Conservation (phyloP, 345 rosid species). For the Turnera subulata region DNA sequence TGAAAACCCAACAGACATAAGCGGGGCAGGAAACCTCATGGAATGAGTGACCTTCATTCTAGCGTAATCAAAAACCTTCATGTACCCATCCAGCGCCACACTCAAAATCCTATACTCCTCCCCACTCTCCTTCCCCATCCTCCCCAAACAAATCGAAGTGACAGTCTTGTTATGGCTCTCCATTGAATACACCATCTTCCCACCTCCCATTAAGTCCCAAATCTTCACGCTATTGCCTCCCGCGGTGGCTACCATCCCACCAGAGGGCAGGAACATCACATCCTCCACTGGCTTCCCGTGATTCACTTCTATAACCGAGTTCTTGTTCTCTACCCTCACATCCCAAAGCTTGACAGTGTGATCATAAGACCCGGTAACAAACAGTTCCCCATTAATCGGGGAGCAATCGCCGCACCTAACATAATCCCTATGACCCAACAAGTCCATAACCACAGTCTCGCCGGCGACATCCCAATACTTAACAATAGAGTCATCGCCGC, state of each 20-base stretch:
- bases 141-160: constrained; percentile 64
- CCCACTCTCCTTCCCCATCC: constrained; percentile 33
- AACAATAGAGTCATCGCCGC: constrained; percentile 86
- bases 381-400: constrained; percentile 57
- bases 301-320: constrained; percentile 59
- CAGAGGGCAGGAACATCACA: constrained; percentile 81
- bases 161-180: constrained; percentile 96
- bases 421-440: constrained; percentile 82
- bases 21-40: constrained; percentile 83
- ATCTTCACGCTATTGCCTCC: constrained; percentile 81
- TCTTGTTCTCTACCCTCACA: constrained; percentile 51
- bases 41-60: constrained; percentile 78
- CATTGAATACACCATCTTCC: constrained; percentile 72
- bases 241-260: constrained; percentile 76
- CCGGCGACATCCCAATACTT: constrained; percentile 95
- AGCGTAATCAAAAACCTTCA: constrained; percentile 86
- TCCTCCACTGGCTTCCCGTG: constrained; percentile 89
- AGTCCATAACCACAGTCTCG: constrained; percentile 48
- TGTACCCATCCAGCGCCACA: constrained; percentile 82
- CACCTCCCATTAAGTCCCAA: constrained; percentile 91
- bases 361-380: constrained; percentile 87
- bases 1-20: constrained; percentile 66
- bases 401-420: constrained; percentile 89
- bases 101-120: constrained; percentile 66
- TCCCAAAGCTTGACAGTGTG: constrained; percentile 94